Base-by-base conservation (phyloP, 2,329 filamentous ascomycete genomes). In the Sordariomycetes sp. region DNA sequence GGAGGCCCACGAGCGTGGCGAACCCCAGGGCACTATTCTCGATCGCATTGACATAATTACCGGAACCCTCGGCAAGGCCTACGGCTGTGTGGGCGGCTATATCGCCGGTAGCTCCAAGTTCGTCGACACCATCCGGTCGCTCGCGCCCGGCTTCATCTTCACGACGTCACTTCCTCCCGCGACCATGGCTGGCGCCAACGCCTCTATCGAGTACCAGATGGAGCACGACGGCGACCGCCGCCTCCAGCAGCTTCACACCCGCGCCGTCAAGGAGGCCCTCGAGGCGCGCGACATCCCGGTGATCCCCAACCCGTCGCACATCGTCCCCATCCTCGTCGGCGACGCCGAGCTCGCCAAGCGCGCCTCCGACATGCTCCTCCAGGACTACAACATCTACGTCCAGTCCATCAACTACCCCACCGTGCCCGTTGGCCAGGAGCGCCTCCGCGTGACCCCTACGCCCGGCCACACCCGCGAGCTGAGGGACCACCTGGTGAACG, bases 401-500 rank as follows among this genome's bases (percentile, higher is more conserved):
- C 94, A 99, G 75, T 91, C 90, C 58, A 97, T 99, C 81, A 99
- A 99, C 77, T 97, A 97, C 74, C 94, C 94, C 2, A 99, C 94
- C 56, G 94, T 99, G 2, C 94, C 94, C 2, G 90, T 96, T 7
- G 94, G 94, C n/a, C 92, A 99, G 77, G 94, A 99, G 74, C 87
- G 94, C 60, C 86, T 99, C 59, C 88, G 94, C 64, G 90, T 99
- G 71, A 99, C 94, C 1, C 94, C 94, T 0, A 99, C 94, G 1
- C 94, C 94, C 0, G 94, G 94, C 51, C 94, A 99, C 71, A 84
- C 83, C 58, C 88, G 88, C 73, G 83, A 89, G 65, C 90, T 89
- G 74, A 90, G 91, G 61, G 88, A 95, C 63, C 85, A 63, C 66
- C 85, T 99, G 4, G 86, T 97, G 32, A 74, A 85, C 60, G 91